These are phyloP conservation scores for Afroboletus lepidellus DNA, from an alignment of 1,284 basidiomycete genomes.

Conservation along the genomic window DNA sequence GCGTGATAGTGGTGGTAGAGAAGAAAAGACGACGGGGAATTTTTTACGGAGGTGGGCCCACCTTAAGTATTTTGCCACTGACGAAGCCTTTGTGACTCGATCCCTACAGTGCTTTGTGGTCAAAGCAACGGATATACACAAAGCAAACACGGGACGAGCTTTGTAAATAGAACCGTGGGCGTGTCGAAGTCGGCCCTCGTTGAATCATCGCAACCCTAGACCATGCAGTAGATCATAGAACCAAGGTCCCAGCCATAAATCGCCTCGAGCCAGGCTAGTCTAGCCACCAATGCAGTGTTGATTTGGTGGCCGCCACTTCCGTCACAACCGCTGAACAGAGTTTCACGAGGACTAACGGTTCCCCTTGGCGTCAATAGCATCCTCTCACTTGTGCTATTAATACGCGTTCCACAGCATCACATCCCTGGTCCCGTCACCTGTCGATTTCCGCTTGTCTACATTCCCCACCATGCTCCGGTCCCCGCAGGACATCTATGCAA, in stretches of 20 bases:
- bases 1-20: slow-evolving; percentile 19
- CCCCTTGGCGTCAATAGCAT: background rate
- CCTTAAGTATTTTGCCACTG: slow-evolving; percentile 17
- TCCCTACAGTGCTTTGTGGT: slow-evolving; percentile 27
- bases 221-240: too few relatives aligned
- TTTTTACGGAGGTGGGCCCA: background rate
- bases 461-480: slow-evolving; percentile 1
- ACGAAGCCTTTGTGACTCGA: slow-evolving; percentile 15
- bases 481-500: slow-evolving; percentile 11
- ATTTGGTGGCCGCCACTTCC: background rate
- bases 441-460: background rate
- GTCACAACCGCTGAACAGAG: background rate
- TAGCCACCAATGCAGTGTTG: background rate
- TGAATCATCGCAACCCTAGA: background rate
- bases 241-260: too few relatives aligned
- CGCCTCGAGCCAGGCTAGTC: too few relatives aligned
- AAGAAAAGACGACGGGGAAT: slow-evolving; percentile 13
- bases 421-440: background rate
- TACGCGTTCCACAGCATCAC: background rate
- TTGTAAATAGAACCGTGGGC: background rate
- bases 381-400: background rate
- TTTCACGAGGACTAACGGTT: background rate
- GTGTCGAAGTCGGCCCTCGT: too few relatives aligned
- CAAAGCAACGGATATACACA: background rate
- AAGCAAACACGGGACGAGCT: slow-evolving; percentile 8